Conservation (phyloP, 306 rosid species). For the Pterocarpus macrocarpus region DNA sequence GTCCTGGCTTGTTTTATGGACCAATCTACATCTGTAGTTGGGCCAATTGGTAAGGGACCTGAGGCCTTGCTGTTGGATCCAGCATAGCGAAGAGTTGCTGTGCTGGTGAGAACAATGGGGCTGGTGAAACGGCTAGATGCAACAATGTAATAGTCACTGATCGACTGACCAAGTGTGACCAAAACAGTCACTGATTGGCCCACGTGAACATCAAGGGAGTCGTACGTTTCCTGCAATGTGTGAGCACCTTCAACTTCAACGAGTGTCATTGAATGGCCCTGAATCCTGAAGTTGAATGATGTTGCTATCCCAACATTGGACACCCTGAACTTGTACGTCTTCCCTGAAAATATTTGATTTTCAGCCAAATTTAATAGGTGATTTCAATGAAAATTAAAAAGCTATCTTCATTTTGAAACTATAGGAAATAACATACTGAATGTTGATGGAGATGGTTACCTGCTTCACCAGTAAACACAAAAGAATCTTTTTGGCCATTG, state of each 20-base stretch:
- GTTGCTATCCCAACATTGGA: slow-evolving; percentile 77
- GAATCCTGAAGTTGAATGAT: slow-evolving; percentile 76
- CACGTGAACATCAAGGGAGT: slow-evolving; percentile 73
- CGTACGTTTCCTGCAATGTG: slow-evolving; percentile 71
- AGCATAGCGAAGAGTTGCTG: slow-evolving; percentile 69
- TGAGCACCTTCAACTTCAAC: slow-evolving; percentile 95
- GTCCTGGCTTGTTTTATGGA: slow-evolving; percentile 86
- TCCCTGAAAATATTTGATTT: slow-evolving; percentile 57
- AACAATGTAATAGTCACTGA: slow-evolving; percentile 62
- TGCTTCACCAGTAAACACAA: slow-evolving; percentile 56
- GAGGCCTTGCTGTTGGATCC: slow-evolving; percentile 62
- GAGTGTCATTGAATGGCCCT: slow-evolving; percentile 67
- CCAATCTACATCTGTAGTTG: slow-evolving; percentile 66
- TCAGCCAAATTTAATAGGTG: neutral
- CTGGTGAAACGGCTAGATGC: slow-evolving; percentile 72
- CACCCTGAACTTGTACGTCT: slow-evolving; percentile 79
- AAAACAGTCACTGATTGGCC: slow-evolving; percentile 79
- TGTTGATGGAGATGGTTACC: slow-evolving; percentile 53
- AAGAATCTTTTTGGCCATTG: slow-evolving; percentile 55
- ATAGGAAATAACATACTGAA: neutral
- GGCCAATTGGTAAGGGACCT: slow-evolving; percentile 66
- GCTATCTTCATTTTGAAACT: neutral
- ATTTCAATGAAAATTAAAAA: slow-evolving; percentile 17
- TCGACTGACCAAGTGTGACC: slow-evolving; percentile 52
- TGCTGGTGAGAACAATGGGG: slow-evolving; percentile 50